Evolutionary conservation across 2,329 filamentous ascomycete genomes (phyloP), one percentile per base, ranked within the genome.

Genomic region (Coniella vitis): DNA sequence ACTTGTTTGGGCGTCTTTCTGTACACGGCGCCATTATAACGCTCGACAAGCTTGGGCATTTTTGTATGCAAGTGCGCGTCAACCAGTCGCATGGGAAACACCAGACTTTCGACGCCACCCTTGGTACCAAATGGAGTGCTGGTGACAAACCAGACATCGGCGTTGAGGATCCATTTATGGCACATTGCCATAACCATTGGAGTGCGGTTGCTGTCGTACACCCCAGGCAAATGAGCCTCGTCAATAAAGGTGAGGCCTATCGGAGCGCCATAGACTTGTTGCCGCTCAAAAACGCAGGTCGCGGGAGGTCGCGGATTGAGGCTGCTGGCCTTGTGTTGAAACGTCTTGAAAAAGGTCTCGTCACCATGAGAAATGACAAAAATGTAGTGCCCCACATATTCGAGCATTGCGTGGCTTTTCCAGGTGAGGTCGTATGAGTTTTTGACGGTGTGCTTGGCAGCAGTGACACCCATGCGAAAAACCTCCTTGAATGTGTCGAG

Each of bases 181-280:
- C 31, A 45, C 43, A 14, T 29, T 8, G 43, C 43, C 22, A 45
- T 12, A 16, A 38, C 19, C 29, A 42, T 34, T 3, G 39, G 39
- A 9, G 8, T 13, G 29, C 29, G 29, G 3, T 13, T 13, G 7
- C 12, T 16, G 16, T 32, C 29, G 13, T 34, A 42, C 5, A 42
- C 25, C 5, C 29, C 25, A 21, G 43, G 42, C 7, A 37, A 20
- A 17, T 51, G 48, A 2, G 38, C 43, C 12, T 51, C 48, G 4
- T 51, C 48, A 3, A 51, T 39, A 3, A 51, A 43, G 2, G 12
- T 43, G 3, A 47, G 10, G 1, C 48, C 48, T 1, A 51, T 5
- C 0, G 38, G 38, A 4, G 37, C 13, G 1, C 29, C 48, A n/a
- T 42, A 41, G 2, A 51, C 7, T 1, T 19, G 35, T 4, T 9